Base-by-base conservation (phyloP, 1,284 basidiomycete genomes). In the Grifola frondosa region DNA sequence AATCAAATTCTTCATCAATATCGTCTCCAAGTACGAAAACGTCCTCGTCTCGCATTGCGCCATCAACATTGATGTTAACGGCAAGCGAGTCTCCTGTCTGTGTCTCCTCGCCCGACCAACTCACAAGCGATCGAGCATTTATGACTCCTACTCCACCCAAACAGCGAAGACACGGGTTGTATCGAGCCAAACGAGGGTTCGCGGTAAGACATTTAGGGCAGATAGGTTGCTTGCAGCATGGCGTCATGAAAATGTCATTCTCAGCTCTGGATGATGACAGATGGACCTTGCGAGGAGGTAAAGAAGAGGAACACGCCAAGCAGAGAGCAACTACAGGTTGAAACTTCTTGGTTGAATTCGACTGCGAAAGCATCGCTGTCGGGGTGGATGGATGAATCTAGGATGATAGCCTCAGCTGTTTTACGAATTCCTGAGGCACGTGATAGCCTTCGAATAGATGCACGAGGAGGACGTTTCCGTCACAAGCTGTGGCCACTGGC, bases 151-250 rank as follows among this genome's bases (percentile, higher is more conserved):
- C 73, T 9, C 81, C 82, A 13, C 70, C 75, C 1, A 84, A 67
- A 57, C 83, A 86, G 10, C 71, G 69, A 12, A 86, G 61, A 59
- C 83, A 86, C 5, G 83, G 83, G 54, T 84, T 67, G 51, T 84
- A 85, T 42, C 79, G 67, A 17, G 69, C 63, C 17, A 86, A 66
- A 13, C 82, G 72, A 3, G 81, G 79, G 54, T 84, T 85, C 5
- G 66, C 57, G 4, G 58, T 37, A 16, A 80, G 62, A 53, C 83
- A 86, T 2, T 59, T 44, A 5, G 71, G 66, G 50, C 83, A 86
- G 29, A 86, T 85, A 2, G 78, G 77, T 3, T 74, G 71, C 11
- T 54, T 50, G 62, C 83, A 86, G 61, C 83, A 85, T 11, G 58
- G 62, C 0, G 83, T 85, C 6, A 67, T 61, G 63, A 77, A 78